Evolutionary conservation across 805 yeast genomes (phyloP), one percentile per base, ranked within the genome.

Genomic region (Suhomyces canberraensis): DNA sequence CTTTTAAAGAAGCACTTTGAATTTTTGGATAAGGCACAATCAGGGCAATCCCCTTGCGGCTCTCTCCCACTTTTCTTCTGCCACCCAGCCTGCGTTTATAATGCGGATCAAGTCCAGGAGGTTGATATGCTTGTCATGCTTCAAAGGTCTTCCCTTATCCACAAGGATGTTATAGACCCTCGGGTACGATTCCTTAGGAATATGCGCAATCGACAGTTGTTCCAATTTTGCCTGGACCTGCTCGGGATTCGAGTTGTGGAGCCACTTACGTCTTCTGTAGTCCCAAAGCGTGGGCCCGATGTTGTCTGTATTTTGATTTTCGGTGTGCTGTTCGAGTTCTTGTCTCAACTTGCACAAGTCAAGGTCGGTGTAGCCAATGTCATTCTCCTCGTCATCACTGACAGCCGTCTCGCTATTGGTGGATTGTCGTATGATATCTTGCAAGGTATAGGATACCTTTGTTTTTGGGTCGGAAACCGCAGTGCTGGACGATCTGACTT

Each of bases 71-170:
- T 78, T 76, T 34, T 81, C 87, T 16, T 78, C 78, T 41, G 79
- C 81, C 11, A 74, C 71, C 98, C 98, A 90, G 14, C 96, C 96
- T 3, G 84, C 76, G 50, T 86, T 79, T 28, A 90, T 73, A 16
- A 90, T 75, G 45, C 74, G 73, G 35, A 88, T 55, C 28, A 84
- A 78, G 55, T 88, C 95, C 40, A 67, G 69, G 49, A 91, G 71
- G 57, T 85, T 87, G 61, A 91, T 67, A 11, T 89, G 85, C 39
- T 56, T 61, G 24, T 55, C 61, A 38, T 68, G 68, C 50, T 78
- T 81, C 50, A 91, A 69, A 5, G 76, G 71, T 48, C 79, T 79
- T 25, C 81, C 81, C 51, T 83, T 81, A 29, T 81, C 76, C 18
- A 90, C 83, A 48, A 91, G 64, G 45, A 75, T 75, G 38, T 73